Percentiles rank a stretch among this genome's conserved stretches.
Evolutionary conservation across 176 grass and related monocot species (phyloP).

Genomic region (Oryza glumipatula): DNA sequence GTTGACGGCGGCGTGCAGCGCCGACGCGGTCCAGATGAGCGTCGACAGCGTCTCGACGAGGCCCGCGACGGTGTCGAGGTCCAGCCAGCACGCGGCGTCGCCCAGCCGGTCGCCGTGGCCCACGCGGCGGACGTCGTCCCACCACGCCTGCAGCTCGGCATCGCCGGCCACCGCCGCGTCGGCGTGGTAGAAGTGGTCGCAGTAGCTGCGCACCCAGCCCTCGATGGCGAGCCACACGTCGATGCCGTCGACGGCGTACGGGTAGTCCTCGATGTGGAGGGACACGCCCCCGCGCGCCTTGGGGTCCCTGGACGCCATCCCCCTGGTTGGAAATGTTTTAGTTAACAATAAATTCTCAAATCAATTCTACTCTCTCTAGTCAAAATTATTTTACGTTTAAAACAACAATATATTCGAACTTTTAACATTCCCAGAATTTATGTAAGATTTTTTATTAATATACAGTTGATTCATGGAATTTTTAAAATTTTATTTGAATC

Average conservation of each 20-base stretch:
- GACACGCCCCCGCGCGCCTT: constrained; percentile 40
- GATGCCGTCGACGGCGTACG: constrained; percentile 78
- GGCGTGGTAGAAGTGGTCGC: constrained; percentile 61
- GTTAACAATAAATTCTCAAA: no score
- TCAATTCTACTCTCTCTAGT: no score
- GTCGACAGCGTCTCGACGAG: constrained; percentile 67
- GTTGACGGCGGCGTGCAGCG: constrained; percentile 91
- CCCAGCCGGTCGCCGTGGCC: constrained; percentile 79
- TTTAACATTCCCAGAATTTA: no score
- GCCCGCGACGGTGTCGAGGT: constrained; percentile 47
- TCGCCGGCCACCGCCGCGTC: constrained; percentile 53
- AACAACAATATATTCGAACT: no score
- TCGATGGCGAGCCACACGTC: constrained; percentile 86
- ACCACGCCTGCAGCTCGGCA: constrained; percentile 77
- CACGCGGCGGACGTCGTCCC: constrained; percentile 65
- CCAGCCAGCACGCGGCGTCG: constrained; percentile 76
- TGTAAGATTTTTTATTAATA: no score
- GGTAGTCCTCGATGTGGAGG: constrained; percentile 77
- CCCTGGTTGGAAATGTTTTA: neutral
- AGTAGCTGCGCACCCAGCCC: constrained; percentile 78
- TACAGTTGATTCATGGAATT: no score
- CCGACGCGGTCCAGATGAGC: constrained; percentile 87
- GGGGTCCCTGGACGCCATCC: constrained; percentile 58
- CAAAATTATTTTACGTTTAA: no score
- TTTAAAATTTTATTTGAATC: no score